Percentiles rank a stretch among this genome's conserved stretches.
phyloP scores from a whole-genome alignment of 2,329 filamentous ascomycete genomes.

The Pseudopithomyces maydicus region DNA sequence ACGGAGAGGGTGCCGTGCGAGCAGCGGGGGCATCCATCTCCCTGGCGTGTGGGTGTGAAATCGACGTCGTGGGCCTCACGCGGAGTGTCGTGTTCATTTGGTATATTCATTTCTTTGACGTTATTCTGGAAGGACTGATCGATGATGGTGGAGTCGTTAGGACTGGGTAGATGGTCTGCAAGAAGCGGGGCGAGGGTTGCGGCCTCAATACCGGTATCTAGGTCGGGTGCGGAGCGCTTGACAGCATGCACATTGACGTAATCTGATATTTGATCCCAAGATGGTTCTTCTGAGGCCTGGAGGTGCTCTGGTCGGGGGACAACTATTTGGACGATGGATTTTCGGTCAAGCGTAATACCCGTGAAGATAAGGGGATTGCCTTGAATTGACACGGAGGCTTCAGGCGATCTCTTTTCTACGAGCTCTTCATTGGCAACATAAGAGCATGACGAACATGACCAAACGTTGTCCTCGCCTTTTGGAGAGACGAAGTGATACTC shows the following conservation, averaged over 20 bases:
- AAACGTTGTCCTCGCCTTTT: conserved; percentile 84
- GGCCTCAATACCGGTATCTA: conserved; percentile 72
- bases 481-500: conserved; percentile 86
- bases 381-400: conserved; percentile 6
- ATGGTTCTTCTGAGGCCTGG: background rate
- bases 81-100: conserved; percentile 9
- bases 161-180: background rate
- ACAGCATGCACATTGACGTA: conserved; percentile 65
- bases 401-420: conserved; percentile 52
- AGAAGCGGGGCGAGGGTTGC: conserved; percentile 26
- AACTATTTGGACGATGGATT: conserved; percentile 67
- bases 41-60: conserved; percentile 67
- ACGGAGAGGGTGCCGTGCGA: conserved; percentile 64
- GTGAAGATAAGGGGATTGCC: conserved; percentile 55
- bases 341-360: conserved; percentile 70
- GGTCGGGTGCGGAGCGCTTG: conserved; percentile 67
- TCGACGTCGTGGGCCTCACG: conserved; percentile 50
- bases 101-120: too few species aligned
- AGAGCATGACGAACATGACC: conserved; percentile 74
- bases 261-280: conserved; percentile 34
- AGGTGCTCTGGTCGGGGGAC: conserved; percentile 19
- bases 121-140: conserved; percentile 17
- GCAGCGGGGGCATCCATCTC: conserved; percentile 77
- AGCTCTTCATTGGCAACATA: conserved; percentile 89
- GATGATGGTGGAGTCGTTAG: conserved; percentile 14